Conservation (phyloP, 164 flowering plant genomes). For the Chimonanthus praecox region DNA sequence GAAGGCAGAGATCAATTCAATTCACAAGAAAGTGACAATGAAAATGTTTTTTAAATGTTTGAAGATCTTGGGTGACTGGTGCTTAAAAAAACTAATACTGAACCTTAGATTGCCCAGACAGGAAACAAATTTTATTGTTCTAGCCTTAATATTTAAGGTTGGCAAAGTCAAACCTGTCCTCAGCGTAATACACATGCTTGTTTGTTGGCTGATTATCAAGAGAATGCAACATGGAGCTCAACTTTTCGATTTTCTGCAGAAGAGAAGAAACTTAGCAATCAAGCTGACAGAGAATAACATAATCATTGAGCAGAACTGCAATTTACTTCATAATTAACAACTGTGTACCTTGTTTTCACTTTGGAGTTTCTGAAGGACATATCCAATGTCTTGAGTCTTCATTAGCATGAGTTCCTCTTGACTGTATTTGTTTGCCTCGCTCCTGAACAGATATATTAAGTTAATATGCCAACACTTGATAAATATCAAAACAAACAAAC, state of each 20-base stretch:
- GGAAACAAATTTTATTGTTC: background rate
- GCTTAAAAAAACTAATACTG: background rate
- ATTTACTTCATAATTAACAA: background rate
- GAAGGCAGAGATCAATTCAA: background rate
- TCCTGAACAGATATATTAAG: constrained; percentile 29
- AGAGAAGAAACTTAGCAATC: constrained; percentile 11
- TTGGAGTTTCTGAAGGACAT: constrained; percentile 70
- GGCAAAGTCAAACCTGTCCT: constrained; percentile 49
- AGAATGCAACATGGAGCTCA: constrained; percentile 47
- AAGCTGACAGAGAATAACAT: background rate
- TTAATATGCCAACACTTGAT: background rate
- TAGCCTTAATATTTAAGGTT: background rate
- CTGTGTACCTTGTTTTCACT: constrained; percentile 60
- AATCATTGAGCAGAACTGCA: background rate
- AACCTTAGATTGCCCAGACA: background rate
- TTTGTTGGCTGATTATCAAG: constrained; percentile 44
- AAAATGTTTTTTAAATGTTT: too few species aligned
- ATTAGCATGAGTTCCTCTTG: constrained; percentile 75
- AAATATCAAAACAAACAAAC: background rate
- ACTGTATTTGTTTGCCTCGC: constrained; percentile 57
- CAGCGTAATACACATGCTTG: constrained; percentile 71
- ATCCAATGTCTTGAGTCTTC: constrained; percentile 90
- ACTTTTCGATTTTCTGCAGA: constrained; percentile 75
- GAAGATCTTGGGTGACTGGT: background rate
- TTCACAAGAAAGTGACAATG: background rate